A percentile compares a stretch with the other conserved stretches of the same genome.
phyloP scores from a whole-genome alignment of 306 rosid genomes.

The Leucaena leucocephala region DNA sequence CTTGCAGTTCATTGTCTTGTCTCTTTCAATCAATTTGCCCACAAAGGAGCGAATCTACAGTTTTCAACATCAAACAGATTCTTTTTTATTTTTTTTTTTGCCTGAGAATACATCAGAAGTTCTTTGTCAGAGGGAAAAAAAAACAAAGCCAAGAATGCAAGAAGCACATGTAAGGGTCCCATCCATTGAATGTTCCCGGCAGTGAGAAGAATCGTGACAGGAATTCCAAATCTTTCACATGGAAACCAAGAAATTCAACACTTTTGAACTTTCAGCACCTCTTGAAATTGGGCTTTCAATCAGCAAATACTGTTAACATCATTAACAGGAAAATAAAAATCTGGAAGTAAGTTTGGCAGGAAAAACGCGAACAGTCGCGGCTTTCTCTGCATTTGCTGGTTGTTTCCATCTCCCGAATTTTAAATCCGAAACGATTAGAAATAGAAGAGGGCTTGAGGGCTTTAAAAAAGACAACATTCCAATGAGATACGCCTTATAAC shows the following conservation, averaged over 20 bases:
- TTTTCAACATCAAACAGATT: slow-evolving; percentile 45
- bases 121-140: slow-evolving; percentile 31
- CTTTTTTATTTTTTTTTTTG: not conserved
- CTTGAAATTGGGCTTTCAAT: slow-evolving; percentile 2
- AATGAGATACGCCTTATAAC: no score
- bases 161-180: slow-evolving; percentile 29
- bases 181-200: not conserved
- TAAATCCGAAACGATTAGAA: slow-evolving; percentile 31
- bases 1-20: slow-evolving; percentile 59
- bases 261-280: not conserved
- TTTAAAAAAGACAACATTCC: no score
- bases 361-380: slow-evolving; percentile 81
- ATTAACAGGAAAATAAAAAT: slow-evolving; percentile 19
- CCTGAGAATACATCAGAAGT: slow-evolving; percentile 36
- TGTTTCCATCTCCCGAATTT: slow-evolving; percentile 76
- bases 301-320: not conserved
- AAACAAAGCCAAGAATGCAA: slow-evolving; percentile 9
- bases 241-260: not conserved
- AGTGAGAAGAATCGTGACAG: slow-evolving; percentile 22
- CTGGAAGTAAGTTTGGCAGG: slow-evolving; percentile 13
- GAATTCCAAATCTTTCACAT: not conserved
- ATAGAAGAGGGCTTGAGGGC: no score
- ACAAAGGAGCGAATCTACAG: slow-evolving; percentile 82
- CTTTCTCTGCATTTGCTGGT: no score
- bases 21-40: slow-evolving; percentile 87